Percentiles rank a stretch among this genome's conserved stretches.
Evolutionary conservation across 1,284 basidiomycete genomes (phyloP).

Genomic region (Trametes hirsuta): DNA sequence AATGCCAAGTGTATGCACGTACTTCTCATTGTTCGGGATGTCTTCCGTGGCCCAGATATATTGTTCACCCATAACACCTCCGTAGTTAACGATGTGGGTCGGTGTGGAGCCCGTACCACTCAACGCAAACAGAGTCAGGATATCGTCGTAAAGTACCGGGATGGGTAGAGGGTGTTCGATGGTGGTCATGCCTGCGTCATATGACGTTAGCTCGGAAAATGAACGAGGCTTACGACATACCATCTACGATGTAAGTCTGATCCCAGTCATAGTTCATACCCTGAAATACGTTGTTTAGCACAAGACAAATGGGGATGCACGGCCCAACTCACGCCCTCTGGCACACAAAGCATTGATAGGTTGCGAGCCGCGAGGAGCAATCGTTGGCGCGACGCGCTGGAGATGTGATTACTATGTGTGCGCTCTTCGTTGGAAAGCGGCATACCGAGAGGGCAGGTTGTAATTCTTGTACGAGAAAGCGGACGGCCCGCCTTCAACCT

Average conservation of each 20-base stretch:
- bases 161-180: slow-evolving; percentile 73
- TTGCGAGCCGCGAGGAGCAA: slow-evolving; percentile 62
- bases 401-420: no score
- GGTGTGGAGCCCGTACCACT: slow-evolving; percentile 77
- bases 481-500: slow-evolving; percentile 68
- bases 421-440: background rate
- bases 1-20: slow-evolving; percentile 20
- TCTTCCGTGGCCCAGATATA: slow-evolving; percentile 67
- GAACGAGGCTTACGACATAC: slow-evolving; percentile 38
- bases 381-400: slow-evolving; percentile 69
- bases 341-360: slow-evolving; percentile 70
- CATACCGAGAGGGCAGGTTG: slow-evolving; percentile 64
- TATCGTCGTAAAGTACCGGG: slow-evolving; percentile 68
- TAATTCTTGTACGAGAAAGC: slow-evolving; percentile 80
- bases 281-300: slow-evolving; percentile 30
- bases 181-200: slow-evolving; percentile 68
- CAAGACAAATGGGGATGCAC: background rate
- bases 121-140: slow-evolving; percentile 57
- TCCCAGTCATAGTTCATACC: slow-evolving; percentile 82
- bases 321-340: slow-evolving; percentile 59
- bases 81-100: slow-evolving; percentile 76
- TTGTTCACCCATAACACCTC: slow-evolving; percentile 68
- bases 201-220: background rate
- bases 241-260: slow-evolving; percentile 72
- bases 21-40: slow-evolving; percentile 70